Conservation (phyloP, 2,329 filamentous ascomycete genomes). For the Penicillium sp. region DNA sequence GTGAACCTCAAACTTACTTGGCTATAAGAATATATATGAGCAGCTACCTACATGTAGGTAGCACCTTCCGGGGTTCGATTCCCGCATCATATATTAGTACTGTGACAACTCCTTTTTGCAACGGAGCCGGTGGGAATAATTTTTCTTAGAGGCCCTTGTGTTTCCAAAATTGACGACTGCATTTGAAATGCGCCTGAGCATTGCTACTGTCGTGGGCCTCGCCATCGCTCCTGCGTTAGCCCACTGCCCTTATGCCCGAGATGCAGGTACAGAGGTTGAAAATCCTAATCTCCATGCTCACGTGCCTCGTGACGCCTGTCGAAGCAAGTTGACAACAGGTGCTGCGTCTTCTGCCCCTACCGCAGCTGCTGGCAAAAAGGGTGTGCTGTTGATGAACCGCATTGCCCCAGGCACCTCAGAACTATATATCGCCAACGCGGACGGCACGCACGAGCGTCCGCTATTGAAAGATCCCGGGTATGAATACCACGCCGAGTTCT, state of each 20-base stretch:
- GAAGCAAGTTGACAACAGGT: too few relatives aligned
- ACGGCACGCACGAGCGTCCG: slow-evolving; percentile 39
- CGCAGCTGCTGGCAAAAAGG: slow-evolving; percentile 11
- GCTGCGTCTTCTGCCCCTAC: background rate
- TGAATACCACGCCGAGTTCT: slow-evolving; percentile 43
- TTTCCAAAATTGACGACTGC: background rate
- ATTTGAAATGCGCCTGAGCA: background rate
- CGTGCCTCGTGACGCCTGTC: background rate
- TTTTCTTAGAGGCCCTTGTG: background rate
- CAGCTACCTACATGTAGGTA: background rate
- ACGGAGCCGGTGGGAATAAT: background rate
- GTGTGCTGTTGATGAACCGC: slow-evolving; percentile 35
- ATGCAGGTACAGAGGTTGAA: background rate
- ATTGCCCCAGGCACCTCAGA: slow-evolving; percentile 31
- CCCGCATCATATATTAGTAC: background rate
- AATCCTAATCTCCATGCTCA: background rate
- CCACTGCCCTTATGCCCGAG: background rate
- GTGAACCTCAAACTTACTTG: background rate
- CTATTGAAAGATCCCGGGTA: slow-evolving; percentile 34
- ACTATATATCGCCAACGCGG: slow-evolving; percentile 37
- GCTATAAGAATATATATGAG: background rate
- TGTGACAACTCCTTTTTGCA: background rate
- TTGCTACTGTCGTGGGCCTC: background rate
- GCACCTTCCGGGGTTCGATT: background rate
- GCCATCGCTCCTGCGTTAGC: background rate